Evolutionary conservation across 805 yeast genomes (phyloP).

Genomic region (Spathaspora arborariae): DNA sequence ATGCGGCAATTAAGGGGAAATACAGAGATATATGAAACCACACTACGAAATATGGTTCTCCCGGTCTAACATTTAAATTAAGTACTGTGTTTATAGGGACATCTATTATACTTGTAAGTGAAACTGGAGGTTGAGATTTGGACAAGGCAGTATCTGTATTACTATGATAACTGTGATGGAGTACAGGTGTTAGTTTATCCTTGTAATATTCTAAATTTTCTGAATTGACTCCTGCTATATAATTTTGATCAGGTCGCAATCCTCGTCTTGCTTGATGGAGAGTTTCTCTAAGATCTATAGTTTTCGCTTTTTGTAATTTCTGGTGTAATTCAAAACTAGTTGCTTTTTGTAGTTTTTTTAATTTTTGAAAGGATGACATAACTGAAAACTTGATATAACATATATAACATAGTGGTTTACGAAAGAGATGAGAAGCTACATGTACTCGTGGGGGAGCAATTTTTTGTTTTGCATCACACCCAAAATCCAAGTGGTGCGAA

Average conservation of each 20-base stretch:
- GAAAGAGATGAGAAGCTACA: background rate
- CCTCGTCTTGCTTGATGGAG: background rate
- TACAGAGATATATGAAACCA: slow-evolving; percentile 71
- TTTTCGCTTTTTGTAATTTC: background rate
- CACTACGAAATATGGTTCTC: slow-evolving; percentile 29
- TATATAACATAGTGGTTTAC: background rate
- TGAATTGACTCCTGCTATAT: background rate
- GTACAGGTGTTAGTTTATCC: slow-evolving; percentile 17
- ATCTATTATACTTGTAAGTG: slow-evolving; percentile 25
- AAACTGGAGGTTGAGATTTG: slow-evolving; percentile 7
- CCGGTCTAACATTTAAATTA: slow-evolving; percentile 31
- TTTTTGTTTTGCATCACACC: too few species aligned
- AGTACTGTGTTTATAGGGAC: slow-evolving; percentile 31
- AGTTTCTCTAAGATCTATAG: background rate
- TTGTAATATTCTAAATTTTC: slow-evolving; percentile 7
- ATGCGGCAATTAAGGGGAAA: slow-evolving; percentile 73
- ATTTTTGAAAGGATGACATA: background rate
- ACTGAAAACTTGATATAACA: background rate
- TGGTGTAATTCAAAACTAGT: background rate
- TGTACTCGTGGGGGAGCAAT: background rate
- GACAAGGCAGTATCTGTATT: background rate
- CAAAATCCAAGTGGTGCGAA: too few species aligned
- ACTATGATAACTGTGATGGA: slow-evolving; percentile 6
- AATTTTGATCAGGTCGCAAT: slow-evolving; percentile 6
- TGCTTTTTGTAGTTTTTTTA: background rate